Base-by-base conservation (phyloP, 1,284 basidiomycete genomes). In the Lentinus polychrous region DNA sequence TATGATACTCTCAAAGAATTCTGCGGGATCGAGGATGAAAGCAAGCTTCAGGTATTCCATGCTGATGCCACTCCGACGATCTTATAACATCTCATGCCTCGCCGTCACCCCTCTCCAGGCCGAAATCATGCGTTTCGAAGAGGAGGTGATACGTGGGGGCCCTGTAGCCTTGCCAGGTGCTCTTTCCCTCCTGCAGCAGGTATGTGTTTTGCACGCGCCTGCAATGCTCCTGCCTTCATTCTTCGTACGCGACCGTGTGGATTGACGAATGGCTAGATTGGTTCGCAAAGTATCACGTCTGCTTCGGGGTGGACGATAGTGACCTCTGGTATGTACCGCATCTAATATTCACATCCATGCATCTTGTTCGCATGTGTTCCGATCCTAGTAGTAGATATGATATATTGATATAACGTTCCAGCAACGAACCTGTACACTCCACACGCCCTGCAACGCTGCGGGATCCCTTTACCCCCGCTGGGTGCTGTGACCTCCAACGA, bases 401-500 rank as follows among this genome's bases (percentile, higher is more conserved):
- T 10, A n/a, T 36, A 12, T 40, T 32, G 14, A 3, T 8, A 2
- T 38, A 31, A 11, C n/a, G 8, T 47, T 42, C 20, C 55, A 83
- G 88, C 87, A 1, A 86, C 86, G 12, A 77, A 69, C 53, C 74
- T 75, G 50, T 90, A 84, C 60, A 76, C 86, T 5, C 71, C 75
- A 11, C 71, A 73, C 33, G 86, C 85, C 15, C 69, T 91, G 22
- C 60, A 75, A 32, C 74, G 74, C 23, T 79, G 83, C 34, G 73
- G 70, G 0, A 70, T 90, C 15, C 74, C 78, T 6, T 39, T 76
- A 1, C 83, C 86, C 10, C 62, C 64, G 8, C 65, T 66, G 43
- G 77, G 78, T 7, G 68, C 85, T 46, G 74, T 92, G 52, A 90
- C 88, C 1, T 82, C 85, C 5, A 79, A 85, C 61, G 82, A 91